Evolutionary conservation across 768 basidiomycete genomes (phyloP).

Genomic region (Boletus subcaerulescens): DNA sequence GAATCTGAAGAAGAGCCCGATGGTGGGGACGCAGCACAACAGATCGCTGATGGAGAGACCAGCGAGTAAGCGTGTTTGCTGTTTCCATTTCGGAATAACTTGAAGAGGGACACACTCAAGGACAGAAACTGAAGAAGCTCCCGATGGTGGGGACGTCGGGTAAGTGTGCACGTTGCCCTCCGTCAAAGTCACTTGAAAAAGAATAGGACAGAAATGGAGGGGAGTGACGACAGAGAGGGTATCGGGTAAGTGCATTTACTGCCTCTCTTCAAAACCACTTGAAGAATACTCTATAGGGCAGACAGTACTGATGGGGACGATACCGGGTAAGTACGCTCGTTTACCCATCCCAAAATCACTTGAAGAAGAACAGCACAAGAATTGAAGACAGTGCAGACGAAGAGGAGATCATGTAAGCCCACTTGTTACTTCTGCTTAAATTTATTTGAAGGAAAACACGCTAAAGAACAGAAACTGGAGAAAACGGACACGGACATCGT

Average conservation of each 20-base stretch:
- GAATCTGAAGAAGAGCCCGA: not conserved
- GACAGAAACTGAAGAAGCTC: not conserved
- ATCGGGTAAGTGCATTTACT: not conserved
- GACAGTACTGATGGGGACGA: not conserved
- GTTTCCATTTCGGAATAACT: not conserved
- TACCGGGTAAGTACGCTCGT: not conserved
- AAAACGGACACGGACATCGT: not conserved
- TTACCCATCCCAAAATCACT: not conserved
- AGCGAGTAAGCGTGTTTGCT: not conserved
- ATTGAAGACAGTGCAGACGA: not conserved
- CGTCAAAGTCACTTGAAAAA: not conserved
- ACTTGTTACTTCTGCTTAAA: not conserved
- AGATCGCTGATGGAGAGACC: constrained; percentile 6
- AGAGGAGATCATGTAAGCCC: not conserved
- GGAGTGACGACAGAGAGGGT: not conserved
- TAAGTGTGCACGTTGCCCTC: not conserved
- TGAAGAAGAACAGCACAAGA: not conserved
- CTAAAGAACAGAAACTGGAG: not conserved
- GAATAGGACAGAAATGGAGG: not conserved
- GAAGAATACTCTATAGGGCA: not conserved
- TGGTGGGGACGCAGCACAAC: not conserved
- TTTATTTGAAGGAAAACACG: not conserved
- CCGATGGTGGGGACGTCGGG: not conserved
- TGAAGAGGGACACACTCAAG: not conserved
- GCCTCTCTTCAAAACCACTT: not conserved